Evolutionary conservation across 192 early-diverging fungal genomes (phyloP), one percentile per base, ranked within the genome.

Genomic region (Radiomyces spectabilis): DNA sequence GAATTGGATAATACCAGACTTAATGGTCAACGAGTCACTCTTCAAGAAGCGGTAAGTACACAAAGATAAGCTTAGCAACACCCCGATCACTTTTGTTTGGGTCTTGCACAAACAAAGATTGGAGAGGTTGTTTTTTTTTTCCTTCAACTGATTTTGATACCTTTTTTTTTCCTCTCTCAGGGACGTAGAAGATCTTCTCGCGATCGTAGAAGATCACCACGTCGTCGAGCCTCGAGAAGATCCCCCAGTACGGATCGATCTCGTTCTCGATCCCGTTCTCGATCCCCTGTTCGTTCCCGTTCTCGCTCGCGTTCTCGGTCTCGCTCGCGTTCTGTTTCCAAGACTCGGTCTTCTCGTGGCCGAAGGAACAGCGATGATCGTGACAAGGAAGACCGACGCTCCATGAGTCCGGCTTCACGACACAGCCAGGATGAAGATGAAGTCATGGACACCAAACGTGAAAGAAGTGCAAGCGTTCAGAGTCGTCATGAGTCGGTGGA

Each of bases 1-100:
- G 86, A 86, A 73, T 84, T 94, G 56, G 82, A 95, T 43, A 85
- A 84, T 60, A 73, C 74, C 49, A 82, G 84, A 24, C 65, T 89
- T 66, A 76, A 80, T 41, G 87, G 87, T 6, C 82, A 81, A 57
- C 66, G 75, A 30, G 72, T 89, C 21, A 64, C 73, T 55, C 75
- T 89, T 42, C 84, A 82, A 52, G 82, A 83, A 74, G 82, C 80
- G 74, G 34, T 2, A 41, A 34, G 10, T 30, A 26, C 8, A 35
- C 13, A 35, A 8, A 48, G 1, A 30, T 48, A 48, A 30, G 27
- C 5, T 24, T 15, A 2, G 26, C 13, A 15, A 44, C 22, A 21
- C 19, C 22, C 21, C 2, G 21, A 44, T 10, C 27, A 44, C 22
- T 4, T 10, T 25, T 19, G 2, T 24, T 10, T 24, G 12, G 10